Percentiles rank a stretch among this genome's conserved stretches.
These are phyloP conservation scores for Camellia sinensis DNA, from an alignment of 148 eudicot genomes.

Conservation along the genomic window DNA sequence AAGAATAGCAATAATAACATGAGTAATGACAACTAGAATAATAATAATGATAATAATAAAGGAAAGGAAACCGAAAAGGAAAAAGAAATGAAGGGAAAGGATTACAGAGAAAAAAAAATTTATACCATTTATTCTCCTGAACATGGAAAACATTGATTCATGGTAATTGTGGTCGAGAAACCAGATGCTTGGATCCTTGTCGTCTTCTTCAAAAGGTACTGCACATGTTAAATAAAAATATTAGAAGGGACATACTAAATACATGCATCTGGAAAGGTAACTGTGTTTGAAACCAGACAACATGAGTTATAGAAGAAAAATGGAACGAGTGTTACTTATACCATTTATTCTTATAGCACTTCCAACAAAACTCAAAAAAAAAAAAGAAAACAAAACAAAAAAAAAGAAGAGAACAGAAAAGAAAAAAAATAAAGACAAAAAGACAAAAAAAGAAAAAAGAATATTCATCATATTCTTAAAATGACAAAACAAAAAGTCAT, in stretches of 20 bases:
- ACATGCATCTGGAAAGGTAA: neutral
- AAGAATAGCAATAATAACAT: neutral
- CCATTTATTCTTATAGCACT: neutral
- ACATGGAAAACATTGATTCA: constrained; percentile 94
- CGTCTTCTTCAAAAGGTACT: constrained; percentile 99
- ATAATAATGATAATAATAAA: neutral
- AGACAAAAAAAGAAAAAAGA: neutral
- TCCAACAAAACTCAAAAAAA: neutral
- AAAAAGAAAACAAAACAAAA: neutral
- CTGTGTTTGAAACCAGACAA: neutral
- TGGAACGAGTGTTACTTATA: neutral
- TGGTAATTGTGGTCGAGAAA: constrained; percentile 99
- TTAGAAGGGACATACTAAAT: neutral
- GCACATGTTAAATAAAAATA: constrained; percentile 22
- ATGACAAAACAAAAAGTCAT: neutral
- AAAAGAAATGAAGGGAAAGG: neutral
- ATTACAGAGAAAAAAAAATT: neutral
- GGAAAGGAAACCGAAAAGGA: neutral
- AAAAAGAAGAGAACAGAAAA: neutral
- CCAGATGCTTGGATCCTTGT: constrained; percentile 93
- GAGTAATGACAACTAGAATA: neutral
- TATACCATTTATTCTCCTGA: constrained; percentile 83
- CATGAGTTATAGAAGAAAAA: neutral
- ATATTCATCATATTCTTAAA: neutral
- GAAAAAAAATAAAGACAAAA: neutral